Evolutionary conservation across 257 asterid species (phyloP).

Genomic region (Gentiana macrophylla): DNA sequence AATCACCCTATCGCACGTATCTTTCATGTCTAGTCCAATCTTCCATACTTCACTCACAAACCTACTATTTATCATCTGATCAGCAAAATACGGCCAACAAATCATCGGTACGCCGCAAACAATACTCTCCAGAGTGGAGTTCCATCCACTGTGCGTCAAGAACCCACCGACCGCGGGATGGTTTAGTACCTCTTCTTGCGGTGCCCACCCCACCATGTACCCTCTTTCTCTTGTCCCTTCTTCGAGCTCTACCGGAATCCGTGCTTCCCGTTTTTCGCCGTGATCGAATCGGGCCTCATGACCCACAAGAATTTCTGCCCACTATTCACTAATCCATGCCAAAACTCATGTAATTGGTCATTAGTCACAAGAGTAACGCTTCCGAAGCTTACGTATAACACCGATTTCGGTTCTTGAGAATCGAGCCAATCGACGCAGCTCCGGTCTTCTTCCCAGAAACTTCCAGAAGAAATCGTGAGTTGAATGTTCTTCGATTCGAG

Average conservation of each 20-base stretch:
- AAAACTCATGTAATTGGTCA: conserved; percentile 16
- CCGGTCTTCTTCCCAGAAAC: conserved; percentile 25
- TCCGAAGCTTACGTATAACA: conserved; percentile 25
- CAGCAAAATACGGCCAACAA: conserved; percentile 27
- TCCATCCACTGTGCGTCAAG: conserved; percentile 29
- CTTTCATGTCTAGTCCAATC: conserved; percentile 55
- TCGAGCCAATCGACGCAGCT: conserved; percentile 21
- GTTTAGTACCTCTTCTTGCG: conserved; percentile 18
- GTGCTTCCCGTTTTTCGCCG: neutral
- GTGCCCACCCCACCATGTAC: conserved; percentile 22
- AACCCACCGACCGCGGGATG: conserved; percentile 20
- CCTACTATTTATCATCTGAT: conserved; percentile 41
- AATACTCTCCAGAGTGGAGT: conserved; percentile 23
- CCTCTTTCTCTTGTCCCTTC: conserved; percentile 10
- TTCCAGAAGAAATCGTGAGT: conserved; percentile 8
- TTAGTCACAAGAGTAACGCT: conserved; percentile 13
- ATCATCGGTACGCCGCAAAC: conserved; percentile 28
- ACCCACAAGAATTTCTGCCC: conserved; percentile 21
- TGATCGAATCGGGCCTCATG: conserved; percentile 13
- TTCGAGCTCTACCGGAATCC: conserved; percentile 10
- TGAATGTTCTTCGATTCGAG: neutral
- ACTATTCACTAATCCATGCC: conserved; percentile 23
- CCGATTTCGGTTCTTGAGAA: conserved; percentile 15
- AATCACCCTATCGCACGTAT: conserved; percentile 26
- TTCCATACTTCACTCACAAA: conserved; percentile 46